Base-by-base conservation (phyloP, 2,329 filamentous ascomycete species). In the Aspergillus tubingensis region DNA sequence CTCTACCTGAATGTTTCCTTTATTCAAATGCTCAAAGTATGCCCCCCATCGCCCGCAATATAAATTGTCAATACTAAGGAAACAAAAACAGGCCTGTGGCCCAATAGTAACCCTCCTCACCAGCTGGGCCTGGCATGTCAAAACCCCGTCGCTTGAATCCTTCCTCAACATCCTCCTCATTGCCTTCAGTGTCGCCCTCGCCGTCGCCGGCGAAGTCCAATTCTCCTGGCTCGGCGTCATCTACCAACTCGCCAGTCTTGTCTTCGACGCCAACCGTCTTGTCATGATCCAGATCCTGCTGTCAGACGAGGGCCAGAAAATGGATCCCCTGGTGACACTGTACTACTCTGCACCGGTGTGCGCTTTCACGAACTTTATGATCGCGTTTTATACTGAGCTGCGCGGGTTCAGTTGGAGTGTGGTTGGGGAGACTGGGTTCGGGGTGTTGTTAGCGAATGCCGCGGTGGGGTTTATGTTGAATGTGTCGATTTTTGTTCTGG, bases 11-110 rank as follows among this genome's bases (percentile, higher is more conserved):
- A 90, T 65, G 93, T 97, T 57, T 90, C 93, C 62, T 97, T 97
- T 78, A 97, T 97, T 72, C 94, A 97, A 83, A 98, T 98, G 94
- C 88, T 98, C 77, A 98, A 98, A 90, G 89, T 91, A 48, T 10
- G 1, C 19, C 79, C 81, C 59, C 15, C 23, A 25, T n/a, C 4
- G 23, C 5, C 5, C 21, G 8, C n/a, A 5, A 5, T 27, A 54
- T 30, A 2, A 4, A 4, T 2, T 7, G 13, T 11, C 17, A 17
- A 25, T 13, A 30, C n/a, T 48, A 13, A 11, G 11, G 11, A 39
- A n/a, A 5, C 2, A n/a, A 21, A 25, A 48, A n/a, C n/a, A 92
- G 90, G 94, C 94, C 66, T 96, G 92, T 44, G 96, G 91, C n/a
- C 93, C 94, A 13, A 92, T 97, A 58, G 91, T 92, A 49, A 92